phyloP scores from a whole-genome alignment of 306 rosid species.

The Prunus dulcis region DNA sequence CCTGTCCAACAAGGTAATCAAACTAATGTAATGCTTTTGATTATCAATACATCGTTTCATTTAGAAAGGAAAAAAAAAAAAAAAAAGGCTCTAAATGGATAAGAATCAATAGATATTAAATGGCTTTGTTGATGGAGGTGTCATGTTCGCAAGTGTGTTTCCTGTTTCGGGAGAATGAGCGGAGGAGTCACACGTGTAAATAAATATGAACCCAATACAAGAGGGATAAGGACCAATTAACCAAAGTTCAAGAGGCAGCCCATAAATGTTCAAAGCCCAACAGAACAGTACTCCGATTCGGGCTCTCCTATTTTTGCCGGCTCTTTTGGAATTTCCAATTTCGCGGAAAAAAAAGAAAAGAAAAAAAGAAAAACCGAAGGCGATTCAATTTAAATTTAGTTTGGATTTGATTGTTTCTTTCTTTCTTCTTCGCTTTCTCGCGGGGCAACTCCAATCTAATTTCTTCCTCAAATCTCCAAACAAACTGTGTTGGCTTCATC shows the following conservation, averaged over 20 bases:
- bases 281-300: neutral
- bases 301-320: conserved; percentile 18
- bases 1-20: too few species aligned
- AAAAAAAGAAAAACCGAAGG: neutral
- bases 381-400: neutral
- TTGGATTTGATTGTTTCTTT: neutral
- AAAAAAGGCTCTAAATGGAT: too few species aligned
- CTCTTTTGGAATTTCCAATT: neutral
- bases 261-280: neutral
- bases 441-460: neutral
- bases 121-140: neutral
- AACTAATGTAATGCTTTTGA: too few species aligned
- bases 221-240: neutral
- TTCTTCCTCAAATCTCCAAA: neutral
- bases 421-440: neutral
- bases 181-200: neutral
- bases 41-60: too few species aligned
- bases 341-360: neutral
- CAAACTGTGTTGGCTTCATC: neutral
- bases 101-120: too few species aligned
- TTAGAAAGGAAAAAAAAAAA: too few species aligned
- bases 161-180: neutral
- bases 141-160: neutral
- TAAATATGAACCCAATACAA: neutral
- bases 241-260: neutral